These are phyloP conservation scores for Zelonia costaricensis DNA, from an alignment of 208 protist species.

Conservation along the genomic window DNA sequence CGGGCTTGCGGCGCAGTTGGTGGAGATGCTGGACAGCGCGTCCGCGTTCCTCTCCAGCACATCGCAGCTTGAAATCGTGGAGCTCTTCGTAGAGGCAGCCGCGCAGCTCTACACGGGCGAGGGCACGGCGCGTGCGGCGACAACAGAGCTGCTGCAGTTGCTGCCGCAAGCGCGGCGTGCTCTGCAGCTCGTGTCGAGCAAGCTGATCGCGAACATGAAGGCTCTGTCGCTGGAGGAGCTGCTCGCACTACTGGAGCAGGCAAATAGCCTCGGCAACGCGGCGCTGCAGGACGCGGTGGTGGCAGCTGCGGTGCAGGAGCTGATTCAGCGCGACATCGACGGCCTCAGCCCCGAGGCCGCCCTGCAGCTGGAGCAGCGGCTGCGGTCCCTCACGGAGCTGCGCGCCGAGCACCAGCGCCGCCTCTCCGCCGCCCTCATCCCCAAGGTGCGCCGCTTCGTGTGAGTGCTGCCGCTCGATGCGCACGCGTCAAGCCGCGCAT, in stretches of 20 bases:
- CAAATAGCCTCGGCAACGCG: constrained; percentile 43
- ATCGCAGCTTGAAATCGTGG: constrained; percentile 62
- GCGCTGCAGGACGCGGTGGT: constrained; percentile 67
- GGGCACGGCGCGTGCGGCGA: not conserved
- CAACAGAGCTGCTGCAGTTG: constrained; percentile 21
- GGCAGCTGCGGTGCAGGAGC: constrained; percentile 61
- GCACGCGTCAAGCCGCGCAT: too few species aligned
- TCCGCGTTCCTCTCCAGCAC: constrained; percentile 57
- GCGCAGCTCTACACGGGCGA: constrained; percentile 18
- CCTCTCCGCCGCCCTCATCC: constrained; percentile 47
- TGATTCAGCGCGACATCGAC: constrained; percentile 44
- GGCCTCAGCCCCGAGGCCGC: constrained; percentile 31
- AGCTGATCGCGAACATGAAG: constrained; percentile 52
- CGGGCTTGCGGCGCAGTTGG: constrained; percentile 62
- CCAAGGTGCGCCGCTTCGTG: constrained; percentile 47
- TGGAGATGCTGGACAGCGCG: constrained; percentile 52
- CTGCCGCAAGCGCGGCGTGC: constrained; percentile 44
- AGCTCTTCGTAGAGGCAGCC: constrained; percentile 45
- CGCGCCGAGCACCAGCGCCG: constrained; percentile 55
- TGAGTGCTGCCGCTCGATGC: too few species aligned
- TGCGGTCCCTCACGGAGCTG: constrained; percentile 50
- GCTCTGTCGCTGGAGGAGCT: constrained; percentile 43
- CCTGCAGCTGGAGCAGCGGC: constrained; percentile 26
- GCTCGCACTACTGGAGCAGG: constrained; percentile 63
- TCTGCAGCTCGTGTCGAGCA: constrained; percentile 47